A percentile compares a stretch with the other conserved stretches of the same genome.
Evolutionary conservation across 2,329 filamentous ascomycete genomes (phyloP).

Genomic region (Verticillium isaacii): DNA sequence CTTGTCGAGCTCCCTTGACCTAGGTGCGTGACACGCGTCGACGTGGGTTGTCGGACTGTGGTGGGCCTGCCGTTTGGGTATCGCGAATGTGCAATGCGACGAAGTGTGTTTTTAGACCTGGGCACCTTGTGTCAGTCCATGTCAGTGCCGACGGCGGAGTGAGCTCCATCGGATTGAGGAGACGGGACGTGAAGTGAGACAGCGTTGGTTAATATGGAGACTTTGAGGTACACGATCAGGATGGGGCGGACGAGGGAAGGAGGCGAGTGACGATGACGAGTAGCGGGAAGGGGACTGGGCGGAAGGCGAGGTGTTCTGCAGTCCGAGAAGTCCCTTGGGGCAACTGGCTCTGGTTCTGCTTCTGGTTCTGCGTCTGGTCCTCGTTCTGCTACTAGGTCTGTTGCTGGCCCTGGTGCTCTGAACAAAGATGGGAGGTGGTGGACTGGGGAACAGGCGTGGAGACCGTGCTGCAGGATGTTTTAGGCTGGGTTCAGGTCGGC

Average conservation of each 20-base stretch:
- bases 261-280: too few species aligned
- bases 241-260: too few species aligned
- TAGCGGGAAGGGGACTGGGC: too few species aligned
- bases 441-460: not conserved
- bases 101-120: not conserved
- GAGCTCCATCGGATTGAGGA: not conserved
- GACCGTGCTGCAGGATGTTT: not conserved
- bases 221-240: too few species aligned
- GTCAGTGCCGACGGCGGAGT: not conserved
- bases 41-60: not conserved
- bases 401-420: not conserved
- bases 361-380: too few species aligned
- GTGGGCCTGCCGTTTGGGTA: not conserved
- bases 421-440: not conserved
- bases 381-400: too few species aligned
- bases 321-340: too few species aligned
- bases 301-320: too few species aligned
- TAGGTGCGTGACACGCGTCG: not conserved
- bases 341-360: too few species aligned
- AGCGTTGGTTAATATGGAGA: too few species aligned
- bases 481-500: not conserved
- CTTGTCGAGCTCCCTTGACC: not conserved
- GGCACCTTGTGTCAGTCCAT: not conserved
- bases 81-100: not conserved
- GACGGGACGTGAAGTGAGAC: not conserved